phyloP scores from a whole-genome alignment of 1,139 yeast genomes.

The Debaryomycetaceae sp. region DNA sequence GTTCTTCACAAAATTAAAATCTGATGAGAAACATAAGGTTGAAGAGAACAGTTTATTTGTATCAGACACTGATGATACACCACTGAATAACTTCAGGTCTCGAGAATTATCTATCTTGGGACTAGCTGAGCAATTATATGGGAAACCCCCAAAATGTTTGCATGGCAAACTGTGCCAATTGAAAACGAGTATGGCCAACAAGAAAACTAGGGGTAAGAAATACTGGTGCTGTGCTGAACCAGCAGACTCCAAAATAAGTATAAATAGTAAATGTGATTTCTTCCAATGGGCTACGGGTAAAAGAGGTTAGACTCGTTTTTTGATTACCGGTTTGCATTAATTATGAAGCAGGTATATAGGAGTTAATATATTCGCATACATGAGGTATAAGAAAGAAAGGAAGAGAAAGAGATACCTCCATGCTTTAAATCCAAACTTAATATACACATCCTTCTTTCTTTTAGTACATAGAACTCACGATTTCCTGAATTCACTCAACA shows the following conservation, averaged over 20 bases:
- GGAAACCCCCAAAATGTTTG: conserved; percentile 46
- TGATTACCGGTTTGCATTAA: not conserved
- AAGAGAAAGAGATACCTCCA: not conserved
- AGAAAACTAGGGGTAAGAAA: conserved; percentile 47
- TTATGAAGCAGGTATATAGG: not conserved
- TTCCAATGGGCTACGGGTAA: conserved; percentile 33
- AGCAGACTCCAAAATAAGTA: not conserved
- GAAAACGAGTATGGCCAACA: conserved; percentile 45
- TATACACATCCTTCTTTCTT: conserved; percentile 4
- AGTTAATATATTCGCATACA: not conserved
- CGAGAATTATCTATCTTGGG: conserved; percentile 6
- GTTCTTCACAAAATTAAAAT: conserved; percentile 11
- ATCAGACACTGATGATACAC: not conserved
- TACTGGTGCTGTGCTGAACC: conserved; percentile 56
- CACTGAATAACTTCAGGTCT: not conserved
- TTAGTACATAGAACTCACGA: conserved; percentile 30
- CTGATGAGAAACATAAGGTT: not conserved
- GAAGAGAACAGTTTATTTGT: not conserved
- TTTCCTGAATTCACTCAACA: conserved; percentile 95
- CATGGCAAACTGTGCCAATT: conserved; percentile 50
- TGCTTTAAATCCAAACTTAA: not conserved
- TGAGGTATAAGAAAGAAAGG: too few species aligned
- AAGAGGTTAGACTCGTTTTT: not conserved
- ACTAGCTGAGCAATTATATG: conserved; percentile 18
- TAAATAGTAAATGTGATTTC: conserved; percentile 18